Conservation (phyloP, 2,329 filamentous ascomycete genomes). For the Pseudogymnoascus pannorum region DNA sequence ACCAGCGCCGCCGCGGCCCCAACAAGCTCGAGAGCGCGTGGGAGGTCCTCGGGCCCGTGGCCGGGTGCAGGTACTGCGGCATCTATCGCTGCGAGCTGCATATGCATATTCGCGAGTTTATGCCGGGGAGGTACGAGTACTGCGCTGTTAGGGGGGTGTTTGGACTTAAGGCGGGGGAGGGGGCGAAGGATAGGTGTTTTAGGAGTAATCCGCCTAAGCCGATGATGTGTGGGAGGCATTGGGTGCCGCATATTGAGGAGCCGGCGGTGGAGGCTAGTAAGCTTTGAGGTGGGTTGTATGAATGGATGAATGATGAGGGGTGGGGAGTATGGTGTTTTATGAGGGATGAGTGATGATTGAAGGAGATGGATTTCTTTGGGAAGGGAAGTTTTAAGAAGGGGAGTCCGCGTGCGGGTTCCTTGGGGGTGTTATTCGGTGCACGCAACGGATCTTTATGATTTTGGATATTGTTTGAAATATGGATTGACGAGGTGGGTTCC, state of each 20-base stretch:
- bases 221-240: slow-evolving; percentile 50
- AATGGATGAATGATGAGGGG: neutral
- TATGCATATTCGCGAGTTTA: slow-evolving; percentile 53
- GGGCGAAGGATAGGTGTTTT: slow-evolving; percentile 46
- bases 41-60: slow-evolving; percentile 49
- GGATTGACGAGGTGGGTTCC: neutral
- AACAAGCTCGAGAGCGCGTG: slow-evolving; percentile 59
- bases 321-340: too few relatives aligned
- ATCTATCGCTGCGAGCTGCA: slow-evolving; percentile 55
- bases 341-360: neutral
- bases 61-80: slow-evolving; percentile 56
- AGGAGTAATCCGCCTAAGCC: slow-evolving; percentile 54
- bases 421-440: too few relatives aligned
- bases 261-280: neutral
- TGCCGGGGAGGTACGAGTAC: slow-evolving; percentile 50
- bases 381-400: neutral
- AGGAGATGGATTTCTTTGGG: neutral
- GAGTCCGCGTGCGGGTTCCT: too few relatives aligned
- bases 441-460: too few relatives aligned
- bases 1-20: slow-evolving; percentile 49
- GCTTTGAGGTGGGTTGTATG: neutral
- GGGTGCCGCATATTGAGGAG: neutral
- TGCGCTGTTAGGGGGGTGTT: slow-evolving; percentile 53
- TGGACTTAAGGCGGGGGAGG: slow-evolving; percentile 40
- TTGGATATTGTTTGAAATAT: too few relatives aligned